A percentile compares a stretch with the other conserved stretches of the same genome.
Evolutionary conservation across 1,284 basidiomycete genomes (phyloP).

Genomic region (Hymenochaete sp.): DNA sequence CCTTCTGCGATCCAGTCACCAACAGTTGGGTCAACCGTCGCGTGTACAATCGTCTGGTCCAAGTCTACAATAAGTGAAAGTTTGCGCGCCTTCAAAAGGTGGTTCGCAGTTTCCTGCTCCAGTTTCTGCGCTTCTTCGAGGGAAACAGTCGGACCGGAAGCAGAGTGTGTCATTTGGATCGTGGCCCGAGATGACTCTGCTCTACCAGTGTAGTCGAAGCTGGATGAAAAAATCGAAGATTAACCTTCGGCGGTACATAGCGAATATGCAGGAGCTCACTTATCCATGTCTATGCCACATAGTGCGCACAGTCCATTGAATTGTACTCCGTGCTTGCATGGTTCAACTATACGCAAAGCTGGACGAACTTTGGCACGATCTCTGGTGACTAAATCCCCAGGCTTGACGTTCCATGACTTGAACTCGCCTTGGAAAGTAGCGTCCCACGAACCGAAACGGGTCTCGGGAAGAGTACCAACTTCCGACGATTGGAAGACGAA

Average conservation of each 20-base stretch:
- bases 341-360: conserved; percentile 64
- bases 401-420: conserved; percentile 53
- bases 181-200: conserved; percentile 72
- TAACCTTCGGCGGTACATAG: background rate
- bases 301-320: conserved; percentile 86
- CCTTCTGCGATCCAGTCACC: conserved; percentile 93
- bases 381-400: conserved; percentile 51
- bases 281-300: conserved; percentile 90
- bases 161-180: conserved; percentile 81
- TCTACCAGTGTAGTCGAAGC: conserved; percentile 80
- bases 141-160: conserved; percentile 70
- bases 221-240: conserved; percentile 26
- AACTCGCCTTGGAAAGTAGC: conserved; percentile 70
- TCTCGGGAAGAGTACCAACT: conserved; percentile 40
- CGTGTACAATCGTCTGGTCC: conserved; percentile 98
- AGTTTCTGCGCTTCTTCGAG: conserved; percentile 84
- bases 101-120: conserved; percentile 72
- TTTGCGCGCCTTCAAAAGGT: conserved; percentile 68
- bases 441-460: conserved; percentile 84
- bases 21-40: conserved; percentile 96
- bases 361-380: conserved; percentile 48
- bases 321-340: conserved; percentile 92
- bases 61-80: conserved; percentile 96
- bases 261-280: conserved; percentile 40
- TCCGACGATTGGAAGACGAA: conserved; percentile 45